Percentiles rank a stretch among this genome's conserved stretches.
Conservation (phyloP, 768 basidiomycete genomes). For the Tricholomella constricta region DNA sequence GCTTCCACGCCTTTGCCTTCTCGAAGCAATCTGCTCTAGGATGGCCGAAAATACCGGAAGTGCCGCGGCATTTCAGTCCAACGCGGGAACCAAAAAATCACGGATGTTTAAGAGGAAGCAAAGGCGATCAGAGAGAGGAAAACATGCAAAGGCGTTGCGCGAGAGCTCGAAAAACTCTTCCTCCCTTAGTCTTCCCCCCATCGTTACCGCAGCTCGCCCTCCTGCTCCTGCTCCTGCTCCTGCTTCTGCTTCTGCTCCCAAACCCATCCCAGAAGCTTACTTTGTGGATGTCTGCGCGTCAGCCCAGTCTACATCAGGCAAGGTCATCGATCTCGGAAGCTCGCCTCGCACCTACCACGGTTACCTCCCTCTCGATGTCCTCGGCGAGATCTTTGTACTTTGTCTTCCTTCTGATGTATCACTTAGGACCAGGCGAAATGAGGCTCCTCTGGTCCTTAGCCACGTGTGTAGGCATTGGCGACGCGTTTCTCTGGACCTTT, state of each 20-base stretch:
- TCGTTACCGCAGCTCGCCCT: no score
- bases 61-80: neutral
- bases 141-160: neutral
- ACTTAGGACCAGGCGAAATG: neutral
- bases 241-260: no score
- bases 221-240: no score
- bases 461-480: slow-evolving; percentile 5
- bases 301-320: neutral
- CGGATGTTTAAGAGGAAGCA: neutral
- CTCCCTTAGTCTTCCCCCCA: neutral
- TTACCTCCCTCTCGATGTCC: neutral
- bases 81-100: neutral
- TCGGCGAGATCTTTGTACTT: slow-evolving; percentile 2
- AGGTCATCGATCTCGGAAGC: neutral
- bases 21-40: neutral
- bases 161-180: neutral
- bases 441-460: slow-evolving; percentile 2
- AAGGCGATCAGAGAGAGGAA: neutral
- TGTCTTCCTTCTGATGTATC: neutral
- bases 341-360: neutral
- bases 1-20: no score
- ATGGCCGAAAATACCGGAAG: neutral
- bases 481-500: neutral
- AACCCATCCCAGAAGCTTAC: neutral
- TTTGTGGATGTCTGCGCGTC: neutral